Evolutionary conservation across 805 yeast species (phyloP).

Genomic region (Teunomyces panamensis): DNA sequence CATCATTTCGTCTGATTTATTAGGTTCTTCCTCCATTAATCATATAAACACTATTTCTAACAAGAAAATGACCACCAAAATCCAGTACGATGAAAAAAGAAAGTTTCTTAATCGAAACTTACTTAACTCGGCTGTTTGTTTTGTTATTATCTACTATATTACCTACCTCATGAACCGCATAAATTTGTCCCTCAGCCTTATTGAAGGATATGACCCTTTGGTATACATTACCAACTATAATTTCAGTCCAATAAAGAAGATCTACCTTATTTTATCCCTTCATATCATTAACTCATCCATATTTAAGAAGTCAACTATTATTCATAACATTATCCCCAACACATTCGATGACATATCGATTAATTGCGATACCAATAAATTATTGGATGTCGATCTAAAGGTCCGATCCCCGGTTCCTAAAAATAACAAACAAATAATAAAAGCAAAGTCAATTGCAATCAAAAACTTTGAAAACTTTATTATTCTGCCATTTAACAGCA

Average conservation of each 20-base stretch:
- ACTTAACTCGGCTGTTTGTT: slow-evolving; percentile 11
- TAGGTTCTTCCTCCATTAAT: slow-evolving; percentile 11
- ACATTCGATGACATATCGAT: slow-evolving; percentile 9
- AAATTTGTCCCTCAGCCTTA: slow-evolving; percentile 8
- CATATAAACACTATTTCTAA: slow-evolving; percentile 10
- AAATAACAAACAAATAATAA: background rate
- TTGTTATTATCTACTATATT: slow-evolving; percentile 13
- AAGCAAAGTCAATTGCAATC: slow-evolving; percentile 9
- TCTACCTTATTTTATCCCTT: slow-evolving; percentile 11
- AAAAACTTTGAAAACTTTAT: slow-evolving; percentile 14
- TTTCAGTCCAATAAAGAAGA: slow-evolving; percentile 6
- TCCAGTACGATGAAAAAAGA: slow-evolving; percentile 9
- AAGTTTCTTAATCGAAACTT: slow-evolving; percentile 7
- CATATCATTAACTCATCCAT: slow-evolving; percentile 13
- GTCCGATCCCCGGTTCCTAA: slow-evolving; percentile 1
- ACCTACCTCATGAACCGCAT: slow-evolving; percentile 13
- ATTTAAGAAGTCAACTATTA: slow-evolving; percentile 7
- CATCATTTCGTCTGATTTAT: slow-evolving; percentile 12
- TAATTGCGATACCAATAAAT: slow-evolving; percentile 12
- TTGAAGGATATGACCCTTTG: slow-evolving; percentile 8
- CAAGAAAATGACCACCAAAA: slow-evolving; percentile 8
- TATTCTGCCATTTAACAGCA: slow-evolving; percentile 10
- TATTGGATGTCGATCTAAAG: slow-evolving; percentile 9
- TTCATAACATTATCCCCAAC: slow-evolving; percentile 7
- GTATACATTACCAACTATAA: slow-evolving; percentile 11